Conservation (phyloP, 2,329 filamentous ascomycete genomes). For the Trichoderma koningii region DNA sequence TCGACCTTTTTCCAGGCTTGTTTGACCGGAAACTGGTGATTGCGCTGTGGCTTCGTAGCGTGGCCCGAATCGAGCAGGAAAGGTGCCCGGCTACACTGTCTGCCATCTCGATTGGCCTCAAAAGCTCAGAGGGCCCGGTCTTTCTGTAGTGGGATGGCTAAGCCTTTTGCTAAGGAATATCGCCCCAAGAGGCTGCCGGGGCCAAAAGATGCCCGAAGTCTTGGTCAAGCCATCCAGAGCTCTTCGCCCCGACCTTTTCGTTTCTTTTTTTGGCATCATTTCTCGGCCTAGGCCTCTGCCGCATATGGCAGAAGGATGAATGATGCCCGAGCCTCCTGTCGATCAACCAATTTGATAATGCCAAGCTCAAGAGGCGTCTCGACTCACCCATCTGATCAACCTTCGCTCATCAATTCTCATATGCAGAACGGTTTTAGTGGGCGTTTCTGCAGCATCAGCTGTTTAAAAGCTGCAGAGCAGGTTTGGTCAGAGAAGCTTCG, state of each 20-base stretch:
- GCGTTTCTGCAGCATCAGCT: not conserved
- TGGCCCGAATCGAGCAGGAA: conserved; percentile 2
- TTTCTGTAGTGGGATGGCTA: conserved; percentile 20
- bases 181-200: not conserved
- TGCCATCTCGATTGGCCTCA: conserved; percentile 19
- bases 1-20: conserved; percentile 12
- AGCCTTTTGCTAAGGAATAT: not conserved
- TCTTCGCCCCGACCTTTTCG: not conserved
- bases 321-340: conserved; percentile 16
- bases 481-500: not conserved
- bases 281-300: not conserved
- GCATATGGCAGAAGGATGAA: not conserved
- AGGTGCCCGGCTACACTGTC: not conserved
- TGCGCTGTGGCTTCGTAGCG: conserved; percentile 14
- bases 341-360: conserved; percentile 23
- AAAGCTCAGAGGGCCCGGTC: not conserved
- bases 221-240: not conserved
- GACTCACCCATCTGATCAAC: not conserved
- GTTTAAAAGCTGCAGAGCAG: not conserved
- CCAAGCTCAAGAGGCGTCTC: conserved; percentile 7
- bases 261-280: conserved; percentile 11
- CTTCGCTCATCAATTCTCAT: not conserved
- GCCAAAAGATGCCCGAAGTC: not conserved
- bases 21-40: not conserved
- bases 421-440: not conserved